phyloP scores from a whole-genome alignment of 108 stramenopile species.

The Cyclotella sp. region DNA sequence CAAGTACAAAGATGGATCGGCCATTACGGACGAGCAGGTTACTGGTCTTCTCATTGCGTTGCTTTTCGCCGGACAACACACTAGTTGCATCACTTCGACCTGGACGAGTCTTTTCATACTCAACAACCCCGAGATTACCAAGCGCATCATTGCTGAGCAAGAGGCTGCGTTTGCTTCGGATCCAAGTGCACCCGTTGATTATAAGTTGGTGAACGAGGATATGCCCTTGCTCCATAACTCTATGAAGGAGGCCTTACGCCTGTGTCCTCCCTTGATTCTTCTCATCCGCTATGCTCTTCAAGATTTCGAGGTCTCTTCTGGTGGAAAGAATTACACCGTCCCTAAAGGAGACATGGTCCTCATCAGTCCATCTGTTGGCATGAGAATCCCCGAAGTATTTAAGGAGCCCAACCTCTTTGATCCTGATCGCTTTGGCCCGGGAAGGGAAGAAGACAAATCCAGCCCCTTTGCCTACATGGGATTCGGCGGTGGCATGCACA shows the following conservation, averaged over 20 bases:
- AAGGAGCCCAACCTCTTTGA: constrained; percentile 92
- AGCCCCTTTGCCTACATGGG: constrained; percentile 95
- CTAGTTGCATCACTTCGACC: constrained; percentile 95
- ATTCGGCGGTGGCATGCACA: constrained; percentile 99
- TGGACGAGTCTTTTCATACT: constrained; percentile 93
- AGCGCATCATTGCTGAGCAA: constrained; percentile 90
- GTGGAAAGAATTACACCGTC: constrained; percentile 76
- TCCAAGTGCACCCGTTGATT: constrained; percentile 49
- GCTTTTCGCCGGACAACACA: constrained; percentile 99
- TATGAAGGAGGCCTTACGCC: constrained; percentile 95
- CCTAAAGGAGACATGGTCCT: constrained; percentile 94
- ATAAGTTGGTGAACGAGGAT: constrained; percentile 79
- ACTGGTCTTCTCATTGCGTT: constrained; percentile 97
- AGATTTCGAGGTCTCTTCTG: constrained; percentile 79
- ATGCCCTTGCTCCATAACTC: constrained; percentile 94
- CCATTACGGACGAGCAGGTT: constrained; percentile 93
- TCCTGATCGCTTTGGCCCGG: constrained; percentile 95
- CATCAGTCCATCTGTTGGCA: constrained; percentile 92
- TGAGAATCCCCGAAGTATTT: constrained; percentile 93
- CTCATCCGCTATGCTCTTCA: constrained; percentile 94
- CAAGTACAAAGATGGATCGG: constrained; percentile 96
- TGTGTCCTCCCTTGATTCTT: constrained; percentile 98
- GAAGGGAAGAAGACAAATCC: constrained; percentile 95
- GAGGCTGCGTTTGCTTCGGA: constrained; percentile 44
- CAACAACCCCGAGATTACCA: constrained; percentile 81